Percentiles rank a stretch among this genome's conserved stretches.
phyloP scores from a whole-genome alignment of 2,329 filamentous ascomycete genomes.

The Coniella lustricola region DNA sequence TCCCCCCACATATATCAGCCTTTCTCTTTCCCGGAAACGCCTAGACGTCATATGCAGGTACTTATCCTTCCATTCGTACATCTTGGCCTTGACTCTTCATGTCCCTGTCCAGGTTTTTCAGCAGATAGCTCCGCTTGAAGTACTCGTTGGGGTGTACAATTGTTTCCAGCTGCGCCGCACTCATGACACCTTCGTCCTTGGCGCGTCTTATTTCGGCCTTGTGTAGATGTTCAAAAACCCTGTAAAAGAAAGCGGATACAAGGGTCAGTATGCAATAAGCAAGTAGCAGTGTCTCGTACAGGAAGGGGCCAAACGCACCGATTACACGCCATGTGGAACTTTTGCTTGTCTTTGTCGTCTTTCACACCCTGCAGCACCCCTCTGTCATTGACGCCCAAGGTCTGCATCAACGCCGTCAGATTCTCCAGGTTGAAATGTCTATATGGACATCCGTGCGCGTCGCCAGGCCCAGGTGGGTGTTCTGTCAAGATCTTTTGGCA shows the following conservation, averaged over 20 bases:
- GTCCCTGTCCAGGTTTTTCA: constrained; percentile 66
- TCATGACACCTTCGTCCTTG: constrained; percentile 67
- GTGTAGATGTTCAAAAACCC: constrained; percentile 84
- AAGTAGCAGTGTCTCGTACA: too few relatives aligned
- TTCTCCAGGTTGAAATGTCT: constrained; percentile 88
- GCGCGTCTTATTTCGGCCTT: constrained; percentile 70
- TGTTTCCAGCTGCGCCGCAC: constrained; percentile 74
- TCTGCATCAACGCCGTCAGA: constrained; percentile 66
- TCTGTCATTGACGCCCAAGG: constrained; percentile 71
- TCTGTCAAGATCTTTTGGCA: constrained; percentile 95
- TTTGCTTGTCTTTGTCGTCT: constrained; percentile 81
- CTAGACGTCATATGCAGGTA: background rate
- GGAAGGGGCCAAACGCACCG: constrained; percentile 42
- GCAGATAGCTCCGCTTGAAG: constrained; percentile 86
- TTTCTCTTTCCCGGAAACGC: background rate
- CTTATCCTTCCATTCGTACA: constrained; percentile 50
- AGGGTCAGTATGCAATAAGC: too few relatives aligned
- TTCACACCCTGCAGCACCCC: constrained; percentile 72
- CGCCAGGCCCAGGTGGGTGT: constrained; percentile 75
- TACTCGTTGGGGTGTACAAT: constrained; percentile 98
- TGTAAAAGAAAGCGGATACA: constrained; percentile 22
- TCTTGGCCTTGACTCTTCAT: constrained; percentile 40
- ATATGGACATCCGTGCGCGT: constrained; percentile 94
- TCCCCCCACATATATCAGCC: background rate
- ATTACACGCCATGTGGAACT: constrained; percentile 95